Evolutionary conservation across 2,329 filamentous ascomycete genomes (phyloP), one percentile per base, ranked within the genome.

Genomic region (Penicillium sp.): DNA sequence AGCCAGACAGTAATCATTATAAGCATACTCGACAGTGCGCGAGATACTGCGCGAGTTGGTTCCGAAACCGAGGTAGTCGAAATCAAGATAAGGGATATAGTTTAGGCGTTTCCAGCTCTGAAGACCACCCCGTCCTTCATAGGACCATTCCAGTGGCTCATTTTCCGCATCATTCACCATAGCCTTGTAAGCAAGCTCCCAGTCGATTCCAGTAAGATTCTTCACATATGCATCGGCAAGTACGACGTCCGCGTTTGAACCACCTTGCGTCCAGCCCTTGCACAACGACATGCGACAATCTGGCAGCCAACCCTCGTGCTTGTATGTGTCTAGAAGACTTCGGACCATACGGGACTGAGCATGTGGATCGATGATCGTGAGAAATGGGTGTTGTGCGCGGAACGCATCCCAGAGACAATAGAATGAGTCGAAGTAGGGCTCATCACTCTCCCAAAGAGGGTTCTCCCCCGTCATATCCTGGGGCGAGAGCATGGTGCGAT

Each of bases 401-500:
- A 63, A 63, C 17, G 56, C 55, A 15, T 63, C 61, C 61, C 61
- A 63, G 0, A 63, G 37, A 37, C 61, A 63, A 29, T 90, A 90
- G 53, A 87, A 88, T 0, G 84, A 87, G 65, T 89, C 86, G 63
- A 85, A 89, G 59, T 89, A 89, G 0, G 85, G 85, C 64, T 87
- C 85, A 2, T 72, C 73, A 33, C 80, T 84, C 1, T 79, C 59
- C 84, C 86, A 89, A 0, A 83, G 63, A 2, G 84, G 84, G 54
- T 89, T 89, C 65, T 89, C 86, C 1, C 84, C 84, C 0, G 86
- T 88, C 59, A 87, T 86, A 59, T 89, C 85, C 59, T 88, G 85
- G 2, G 86, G 86, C 45, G 81, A 84, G 49, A 88, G 81, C 81
- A 88, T 84, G 2, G 82, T 82, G n/a, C 85, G 75, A 63, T 89